Evolutionary conservation across 108 stramenopile species (phyloP), one percentile per base, ranked within the genome.

Genomic region (Fragilaria radians): DNA sequence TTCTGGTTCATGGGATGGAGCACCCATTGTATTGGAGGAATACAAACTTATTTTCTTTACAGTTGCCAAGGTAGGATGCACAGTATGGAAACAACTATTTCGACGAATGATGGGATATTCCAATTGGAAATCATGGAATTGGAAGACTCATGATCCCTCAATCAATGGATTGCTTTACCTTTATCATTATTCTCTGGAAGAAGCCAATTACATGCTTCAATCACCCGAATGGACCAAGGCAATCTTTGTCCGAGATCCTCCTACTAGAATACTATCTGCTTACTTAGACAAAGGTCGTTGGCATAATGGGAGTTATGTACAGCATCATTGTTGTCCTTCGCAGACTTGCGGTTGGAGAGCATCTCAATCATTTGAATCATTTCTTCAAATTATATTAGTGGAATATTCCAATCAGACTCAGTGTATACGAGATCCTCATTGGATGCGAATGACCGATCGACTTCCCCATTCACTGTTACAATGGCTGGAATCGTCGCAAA

Each of bases 31-130:
- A 26, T 45, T 79, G 31, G 72, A 76, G 62, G 46, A 72, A 11
- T 69, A 77, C 76, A 76, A 77, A 56, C 65, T 84, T 5, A 30
- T 84, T 19, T 84, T 84, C 55, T 83, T 79, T 48, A 65, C 76
- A 1, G 52, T 69, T 11, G 68, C 76, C 22, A 77, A 77, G 46
- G 73, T 65, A 14, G 74, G 56, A 7, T 78, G 71, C 49, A 80
- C 78, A n/a, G 63, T 53, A 50, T 78, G 63, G 59, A 80, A 75
- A 53, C 57, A 62, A 22, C 62, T 79, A 18, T 78, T 80, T 63
- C 75, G 76, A 49, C 64, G 76, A 31, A 75, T 84, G 67, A 63
- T 73, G 67, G 77, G 77, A 0, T 63, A 72, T 33, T 17, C 50
- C 1, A 54, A 79, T 24, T 74, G 78, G 73, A 48, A 58, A 3